These are phyloP conservation scores for Fusarium chlamydosporum DNA, from an alignment of 2,329 filamentous ascomycete species.

Conservation along the genomic window DNA sequence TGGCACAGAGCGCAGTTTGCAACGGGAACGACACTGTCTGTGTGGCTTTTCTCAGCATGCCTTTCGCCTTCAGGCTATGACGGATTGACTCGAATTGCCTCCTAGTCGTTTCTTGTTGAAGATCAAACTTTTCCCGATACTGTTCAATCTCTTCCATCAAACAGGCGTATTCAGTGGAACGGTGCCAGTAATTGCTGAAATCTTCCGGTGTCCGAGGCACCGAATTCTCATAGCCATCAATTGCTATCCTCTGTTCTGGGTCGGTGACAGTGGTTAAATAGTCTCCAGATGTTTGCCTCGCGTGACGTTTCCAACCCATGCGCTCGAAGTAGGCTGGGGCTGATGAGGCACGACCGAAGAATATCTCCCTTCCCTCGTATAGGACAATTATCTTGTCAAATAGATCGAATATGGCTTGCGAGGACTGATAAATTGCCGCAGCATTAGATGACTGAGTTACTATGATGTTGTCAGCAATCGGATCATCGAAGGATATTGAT, in stretches of 20 bases:
- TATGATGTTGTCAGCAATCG: slow-evolving; percentile 70
- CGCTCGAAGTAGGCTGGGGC: slow-evolving; percentile 76
- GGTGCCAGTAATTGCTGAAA: slow-evolving; percentile 67
- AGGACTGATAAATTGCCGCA: slow-evolving; percentile 79
- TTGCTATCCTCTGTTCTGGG: slow-evolving; percentile 69
- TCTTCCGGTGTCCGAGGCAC: slow-evolving; percentile 79
- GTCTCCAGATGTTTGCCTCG: slow-evolving; percentile 76
- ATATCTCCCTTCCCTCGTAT: slow-evolving; percentile 84
- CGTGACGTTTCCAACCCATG: slow-evolving; percentile 77
- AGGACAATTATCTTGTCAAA: slow-evolving; percentile 83
- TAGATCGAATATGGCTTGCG: slow-evolving; percentile 75
- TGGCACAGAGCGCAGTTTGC: slow-evolving; percentile 67
- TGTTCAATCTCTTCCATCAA: slow-evolving; percentile 64
- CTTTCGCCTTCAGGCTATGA: slow-evolving; percentile 3
- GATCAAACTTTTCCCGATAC: slow-evolving; percentile 61
- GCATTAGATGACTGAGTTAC: slow-evolving; percentile 45
- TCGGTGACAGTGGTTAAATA: slow-evolving; percentile 79
- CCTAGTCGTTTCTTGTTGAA: slow-evolving; percentile 58
- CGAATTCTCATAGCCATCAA: slow-evolving; percentile 69
- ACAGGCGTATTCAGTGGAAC: slow-evolving; percentile 60
- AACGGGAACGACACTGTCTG: slow-evolving; percentile 63
- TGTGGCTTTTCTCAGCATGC: slow-evolving; percentile 4
- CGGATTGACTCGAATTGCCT: slow-evolving; percentile 65
- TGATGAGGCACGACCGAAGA: slow-evolving; percentile 72
- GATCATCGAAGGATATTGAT: no score